Percentiles rank a stretch among this genome's conserved stretches.
These are phyloP conservation scores for Biancaea sappan DNA, from an alignment of 306 rosid genomes.

Conservation along the genomic window DNA sequence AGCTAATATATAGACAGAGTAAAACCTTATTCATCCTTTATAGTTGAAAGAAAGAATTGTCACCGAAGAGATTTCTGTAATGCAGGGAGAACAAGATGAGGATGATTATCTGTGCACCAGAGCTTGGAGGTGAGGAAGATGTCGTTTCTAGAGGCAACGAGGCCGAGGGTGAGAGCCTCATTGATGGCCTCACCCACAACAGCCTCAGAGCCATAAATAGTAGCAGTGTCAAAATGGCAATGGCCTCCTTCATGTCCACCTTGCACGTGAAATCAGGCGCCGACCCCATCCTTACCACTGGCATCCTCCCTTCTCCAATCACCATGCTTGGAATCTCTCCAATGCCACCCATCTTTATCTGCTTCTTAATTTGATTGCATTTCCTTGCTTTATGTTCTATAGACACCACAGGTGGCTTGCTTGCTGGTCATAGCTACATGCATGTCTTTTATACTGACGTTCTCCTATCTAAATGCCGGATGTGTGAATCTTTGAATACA, in stretches of 20 bases:
- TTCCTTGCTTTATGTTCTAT: too few species aligned
- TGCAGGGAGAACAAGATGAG: slow-evolving; percentile 44
- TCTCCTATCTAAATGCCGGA: too few species aligned
- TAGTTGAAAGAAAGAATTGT: background rate
- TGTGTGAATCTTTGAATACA: too few species aligned
- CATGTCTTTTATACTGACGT: too few species aligned
- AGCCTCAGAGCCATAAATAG: slow-evolving; percentile 47
- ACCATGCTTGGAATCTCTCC: too few species aligned
- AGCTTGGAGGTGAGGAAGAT: slow-evolving; percentile 65
- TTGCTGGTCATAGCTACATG: too few species aligned
- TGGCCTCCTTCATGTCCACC: slow-evolving; percentile 44
- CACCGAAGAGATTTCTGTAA: slow-evolving; percentile 45
- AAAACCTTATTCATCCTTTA: too few species aligned
- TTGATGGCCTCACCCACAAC: slow-evolving; percentile 47
- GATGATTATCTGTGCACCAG: slow-evolving; percentile 50
- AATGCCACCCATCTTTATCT: too few species aligned
- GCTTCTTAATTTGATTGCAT: too few species aligned
- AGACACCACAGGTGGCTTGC: too few species aligned
- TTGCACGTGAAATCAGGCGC: slow-evolving; percentile 52
- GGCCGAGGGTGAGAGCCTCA: slow-evolving; percentile 42
- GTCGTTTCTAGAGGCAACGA: slow-evolving; percentile 33
- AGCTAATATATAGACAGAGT: too few species aligned
- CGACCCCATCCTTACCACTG: slow-evolving; percentile 51
- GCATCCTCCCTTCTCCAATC: slow-evolving; percentile 24
- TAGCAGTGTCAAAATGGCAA: slow-evolving; percentile 53